Evolutionary conservation across 2,329 filamentous ascomycete genomes (phyloP), one percentile per base, ranked within the genome.

Genomic region (Phaeosphaeriaceae sp.): DNA sequence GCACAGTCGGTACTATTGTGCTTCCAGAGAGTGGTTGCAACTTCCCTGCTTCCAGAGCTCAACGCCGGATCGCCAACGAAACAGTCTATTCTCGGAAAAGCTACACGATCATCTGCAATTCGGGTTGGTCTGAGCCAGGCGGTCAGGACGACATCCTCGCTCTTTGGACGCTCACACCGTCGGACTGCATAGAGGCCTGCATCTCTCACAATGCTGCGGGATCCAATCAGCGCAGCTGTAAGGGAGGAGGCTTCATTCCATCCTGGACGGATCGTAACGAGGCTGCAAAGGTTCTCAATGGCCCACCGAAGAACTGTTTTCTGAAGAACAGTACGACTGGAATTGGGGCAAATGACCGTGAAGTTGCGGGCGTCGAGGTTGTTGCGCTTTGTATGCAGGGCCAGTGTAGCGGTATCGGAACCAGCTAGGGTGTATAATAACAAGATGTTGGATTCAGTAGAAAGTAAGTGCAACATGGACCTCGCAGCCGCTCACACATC

Each of bases 61-160:
- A 25, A 13, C 21, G 47, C 15, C 27, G 24, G 17, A 27, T 48
- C 3, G 24, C 11, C 17, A 49, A 49, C 19, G 7, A 17, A 11
- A 19, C 25, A 7, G 7, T 11, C 4, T 4, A 7, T 3, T 49
- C 17, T 10, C 20, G 17, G 17, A 17, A 15, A 17, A 49, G 31
- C 47, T 49, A 49, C 25, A 49, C 25, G 3, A 49, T 25, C 7
- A 36, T 49, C 17, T 49, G 47, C 19, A 49, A 49, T 9, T 49
- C 47, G 15, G 47, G 25, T 3, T 49, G 47, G 47, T 5, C 17
- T 20, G 24, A 11, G 9, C 13, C 31, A 13, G 31, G 31, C 13
- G 13, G 15, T 13, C 7, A 15, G 3, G 25, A 33, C 7, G 47
- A 19, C 15, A 49, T 49, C 17, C 4, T 49, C 17, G 25, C 17